Base-by-base conservation (phyloP, 495 filamentous ascomycete genomes). In the Aspergillus incahuasiensis region DNA sequence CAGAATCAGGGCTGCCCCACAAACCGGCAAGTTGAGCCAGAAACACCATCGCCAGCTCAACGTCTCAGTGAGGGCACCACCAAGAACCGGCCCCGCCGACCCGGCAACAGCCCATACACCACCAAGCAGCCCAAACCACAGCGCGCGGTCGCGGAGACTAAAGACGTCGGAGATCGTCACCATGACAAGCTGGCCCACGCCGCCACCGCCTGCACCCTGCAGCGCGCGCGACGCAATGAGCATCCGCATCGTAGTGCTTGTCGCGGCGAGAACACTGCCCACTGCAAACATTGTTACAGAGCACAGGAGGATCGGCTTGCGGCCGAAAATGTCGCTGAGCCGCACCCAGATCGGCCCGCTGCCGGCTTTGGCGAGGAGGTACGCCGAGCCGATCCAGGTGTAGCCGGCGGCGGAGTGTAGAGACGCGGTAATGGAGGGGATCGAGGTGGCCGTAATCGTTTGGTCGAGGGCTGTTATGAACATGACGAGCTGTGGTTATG, bases 121-220 rank as follows among this genome's bases (percentile, higher is more conserved):
- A 2, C 80, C 79, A 32, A 86, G 65, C 47, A 75, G 70, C 1
- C 75, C 75, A 19, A 79, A 64, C 48, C 80, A 81, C 25, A 74
- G 58, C 2, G 73, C 73, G 30, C 79, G 74, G 13, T 75, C 68
- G 45, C 78, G 66, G 74, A 86, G 76, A 51, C 76, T 79, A 63
- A 89, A 89, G 15, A 90, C 63, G 68, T 92, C 89, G 15, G 78
- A 79, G 56, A 92, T 87, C 50, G 75, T 78, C 20, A 91, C 86
- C 60, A 87, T 88, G 34, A 86, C 85, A 57, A 92, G 65, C n/a
- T 85, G 81, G 12, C 87, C 70, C 35, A 89, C 72, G 2, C 89
- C 88, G 12, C 86, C 88, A 15, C 86, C 84, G 0, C 86, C 87
- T 4, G 84, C 63, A 11, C 87, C 89, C 65, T 92, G 89, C 32